Percentiles rank a stretch among this genome's conserved stretches.
Conservation (phyloP, 257 asterid species). For the Misopates orontium region DNA sequence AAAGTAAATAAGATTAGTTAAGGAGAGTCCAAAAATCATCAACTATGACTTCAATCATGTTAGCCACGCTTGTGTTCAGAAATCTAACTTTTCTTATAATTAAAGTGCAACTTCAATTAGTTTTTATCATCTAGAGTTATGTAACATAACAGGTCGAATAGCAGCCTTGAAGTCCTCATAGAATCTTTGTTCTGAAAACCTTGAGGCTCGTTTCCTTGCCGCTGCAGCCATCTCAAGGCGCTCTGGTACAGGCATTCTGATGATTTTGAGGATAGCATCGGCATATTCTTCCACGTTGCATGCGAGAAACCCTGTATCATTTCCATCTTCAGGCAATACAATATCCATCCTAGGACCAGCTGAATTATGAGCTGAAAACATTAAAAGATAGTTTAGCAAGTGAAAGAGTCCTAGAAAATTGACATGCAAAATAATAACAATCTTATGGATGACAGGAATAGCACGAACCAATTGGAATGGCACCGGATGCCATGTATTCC, state of each 20-base stretch:
- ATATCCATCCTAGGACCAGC: constrained; percentile 98
- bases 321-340: constrained; percentile 75
- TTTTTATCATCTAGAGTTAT: constrained; percentile 25
- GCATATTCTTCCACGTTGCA: constrained; percentile 69
- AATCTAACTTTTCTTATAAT: too few species aligned
- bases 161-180: constrained; percentile 80
- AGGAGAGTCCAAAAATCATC: too few species aligned
- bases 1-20: too few species aligned
- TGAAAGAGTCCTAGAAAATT: not conserved
- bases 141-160: constrained; percentile 45
- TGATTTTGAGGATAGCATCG: constrained; percentile 57
- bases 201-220: constrained; percentile 77
- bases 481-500: constrained; percentile 95
- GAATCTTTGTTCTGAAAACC: constrained; percentile 77
- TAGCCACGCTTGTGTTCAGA: too few species aligned
- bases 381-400: constrained; percentile 1
- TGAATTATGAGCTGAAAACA: constrained; percentile 74
- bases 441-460: not conserved
- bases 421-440: constrained; percentile 1
- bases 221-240: constrained; percentile 77
- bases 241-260: constrained; percentile 59
- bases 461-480: constrained; percentile 83
- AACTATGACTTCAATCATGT: too few species aligned
- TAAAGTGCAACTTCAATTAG: not conserved
- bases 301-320: constrained; percentile 83